These are phyloP conservation scores for Xylaria sp. DNA, from an alignment of 2,329 filamentous ascomycete species.

Conservation along the genomic window DNA sequence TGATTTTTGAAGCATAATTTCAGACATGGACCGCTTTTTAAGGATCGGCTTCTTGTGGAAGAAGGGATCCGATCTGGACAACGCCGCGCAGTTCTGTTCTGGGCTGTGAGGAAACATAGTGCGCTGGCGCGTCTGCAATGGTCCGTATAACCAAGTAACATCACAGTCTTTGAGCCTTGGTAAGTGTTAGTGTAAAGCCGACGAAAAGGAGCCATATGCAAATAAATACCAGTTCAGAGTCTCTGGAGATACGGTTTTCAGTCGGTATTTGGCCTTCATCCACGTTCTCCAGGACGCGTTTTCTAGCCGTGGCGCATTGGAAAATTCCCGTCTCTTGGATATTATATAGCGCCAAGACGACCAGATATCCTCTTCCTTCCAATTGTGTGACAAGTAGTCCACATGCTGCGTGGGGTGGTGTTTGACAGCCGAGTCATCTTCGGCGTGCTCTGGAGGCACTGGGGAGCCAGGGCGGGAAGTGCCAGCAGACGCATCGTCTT, in stretches of 20 bases:
- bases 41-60: conserved; percentile 84
- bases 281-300: conserved; percentile 97
- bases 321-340: conserved; percentile 70
- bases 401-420: conserved; percentile 78
- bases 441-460: conserved; percentile 54
- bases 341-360: conserved; percentile 93
- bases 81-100: conserved; percentile 37
- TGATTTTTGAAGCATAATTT: conserved; percentile 87
- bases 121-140: conserved; percentile 67
- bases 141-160: conserved; percentile 95
- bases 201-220: conserved; percentile 30
- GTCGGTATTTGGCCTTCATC: conserved; percentile 84
- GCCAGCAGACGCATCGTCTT: conserved; percentile 46
- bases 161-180: conserved; percentile 91
- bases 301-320: conserved; percentile 76
- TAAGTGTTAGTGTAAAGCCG: conserved; percentile 8
- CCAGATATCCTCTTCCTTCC: conserved; percentile 96
- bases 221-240: conserved; percentile 79
- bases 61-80: conserved; percentile 58
- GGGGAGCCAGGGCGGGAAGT: conserved; percentile 56
- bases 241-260: conserved; percentile 85
- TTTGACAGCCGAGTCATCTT: conserved; percentile 74
- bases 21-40: conserved; percentile 94
- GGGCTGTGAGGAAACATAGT: conserved; percentile 45
- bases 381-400: conserved; percentile 91